phyloP scores from a whole-genome alignment of 140 eudicot species.

The Senecio squalidus region DNA sequence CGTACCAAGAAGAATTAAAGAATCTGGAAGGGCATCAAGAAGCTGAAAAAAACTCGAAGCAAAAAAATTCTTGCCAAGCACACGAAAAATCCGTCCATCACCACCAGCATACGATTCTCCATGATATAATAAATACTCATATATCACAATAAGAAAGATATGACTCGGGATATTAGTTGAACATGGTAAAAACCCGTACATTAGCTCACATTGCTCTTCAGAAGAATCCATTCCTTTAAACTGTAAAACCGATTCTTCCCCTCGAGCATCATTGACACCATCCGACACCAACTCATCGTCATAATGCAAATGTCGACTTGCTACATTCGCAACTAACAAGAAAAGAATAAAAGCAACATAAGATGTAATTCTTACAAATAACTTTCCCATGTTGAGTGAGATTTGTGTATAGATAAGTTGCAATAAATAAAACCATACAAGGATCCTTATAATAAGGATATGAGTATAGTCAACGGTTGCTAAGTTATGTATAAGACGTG shows the following conservation, averaged over 20 bases:
- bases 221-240: constrained; percentile 1
- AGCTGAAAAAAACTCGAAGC: constrained; percentile 3
- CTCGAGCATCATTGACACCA: constrained; percentile 1
- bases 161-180: constrained; percentile 3
- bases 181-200: constrained; percentile 13
- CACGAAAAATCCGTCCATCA: background rate
- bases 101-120: constrained; percentile 4
- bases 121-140: background rate
- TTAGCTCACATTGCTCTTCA: constrained; percentile 3
- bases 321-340: constrained; percentile 7
- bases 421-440: too few species aligned
- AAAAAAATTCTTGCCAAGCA: background rate
- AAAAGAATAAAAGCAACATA: constrained; percentile 15
- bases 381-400: background rate
- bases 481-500: background rate
- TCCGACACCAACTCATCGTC: constrained; percentile 13
- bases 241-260: background rate
- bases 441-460: too few species aligned
- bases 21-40: background rate
- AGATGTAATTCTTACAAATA: background rate
- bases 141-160: constrained; percentile 2
- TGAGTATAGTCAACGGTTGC: too few species aligned
- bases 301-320: constrained; percentile 22
- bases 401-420: background rate
- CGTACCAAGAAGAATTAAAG: background rate